These are phyloP conservation scores for Dictyostelium citrinum DNA, from an alignment of 78 protist genomes.

Conservation along the genomic window DNA sequence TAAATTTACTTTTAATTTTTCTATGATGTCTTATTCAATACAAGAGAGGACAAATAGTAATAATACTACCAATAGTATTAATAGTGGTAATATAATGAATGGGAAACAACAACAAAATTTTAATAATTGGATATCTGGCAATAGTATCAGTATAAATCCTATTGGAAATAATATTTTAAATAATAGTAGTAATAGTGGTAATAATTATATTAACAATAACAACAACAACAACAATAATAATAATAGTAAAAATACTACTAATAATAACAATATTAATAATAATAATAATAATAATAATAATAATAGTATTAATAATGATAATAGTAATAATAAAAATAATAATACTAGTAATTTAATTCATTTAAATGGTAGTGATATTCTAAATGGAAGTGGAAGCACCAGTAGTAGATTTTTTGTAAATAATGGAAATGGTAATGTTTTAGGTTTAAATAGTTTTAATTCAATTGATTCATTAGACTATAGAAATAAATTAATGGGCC, in stretches of 20 bases:
- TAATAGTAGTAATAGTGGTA: neutral
- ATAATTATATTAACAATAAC: neutral
- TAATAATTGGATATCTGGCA: neutral
- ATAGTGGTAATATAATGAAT: neutral
- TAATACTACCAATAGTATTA: neutral
- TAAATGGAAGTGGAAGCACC: neutral
- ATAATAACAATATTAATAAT: too few species aligned
- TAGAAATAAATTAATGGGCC: neutral
- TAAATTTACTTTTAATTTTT: neutral
- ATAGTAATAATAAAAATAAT: neutral
- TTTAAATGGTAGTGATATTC: neutral
- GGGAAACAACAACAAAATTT: neutral
- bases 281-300: too few species aligned
- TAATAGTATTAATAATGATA: neutral
- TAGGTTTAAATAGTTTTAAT: neutral
- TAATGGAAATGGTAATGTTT: neutral
- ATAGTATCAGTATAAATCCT: neutral
- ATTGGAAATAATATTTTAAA: neutral
- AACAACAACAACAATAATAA: neutral
- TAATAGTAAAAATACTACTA: too few species aligned
- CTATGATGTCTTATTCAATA: constrained; percentile 29
- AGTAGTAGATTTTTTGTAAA: neutral
- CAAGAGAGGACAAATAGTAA: constrained; percentile 1
- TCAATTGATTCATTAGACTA: constrained; percentile 7
- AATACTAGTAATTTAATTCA: neutral